Conservation (phyloP, 164 flowering plant genomes). For the Nymphaea thermarum region DNA sequence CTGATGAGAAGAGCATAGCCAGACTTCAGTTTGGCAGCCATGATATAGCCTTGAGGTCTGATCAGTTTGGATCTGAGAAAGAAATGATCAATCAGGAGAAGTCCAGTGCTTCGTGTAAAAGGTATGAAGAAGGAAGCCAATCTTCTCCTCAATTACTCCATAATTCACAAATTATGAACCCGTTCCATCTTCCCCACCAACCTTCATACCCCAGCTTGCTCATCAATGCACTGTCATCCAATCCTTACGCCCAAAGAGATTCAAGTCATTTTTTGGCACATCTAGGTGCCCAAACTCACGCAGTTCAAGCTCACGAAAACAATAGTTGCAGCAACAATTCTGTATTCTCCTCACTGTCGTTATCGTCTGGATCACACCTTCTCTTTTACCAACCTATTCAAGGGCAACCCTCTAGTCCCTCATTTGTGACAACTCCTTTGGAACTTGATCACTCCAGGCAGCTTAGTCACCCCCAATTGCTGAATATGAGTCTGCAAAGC, state of each 20-base stretch:
- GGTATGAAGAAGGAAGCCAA: conserved; percentile 16
- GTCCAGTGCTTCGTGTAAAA: conserved; percentile 19
- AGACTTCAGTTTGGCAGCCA: conserved; percentile 19
- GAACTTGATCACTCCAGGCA: neutral
- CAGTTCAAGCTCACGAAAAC: conserved; percentile 24
- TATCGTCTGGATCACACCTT: conserved; percentile 32
- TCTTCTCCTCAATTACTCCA: conserved; percentile 11
- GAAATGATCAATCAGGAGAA: conserved; percentile 5
- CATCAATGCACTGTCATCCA: conserved; percentile 22
- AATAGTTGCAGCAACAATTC: conserved; percentile 23
- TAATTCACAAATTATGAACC: conserved; percentile 15
- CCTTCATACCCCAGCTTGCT: conserved; percentile 20
- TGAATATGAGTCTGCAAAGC: neutral
- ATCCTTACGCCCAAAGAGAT: conserved; percentile 37
- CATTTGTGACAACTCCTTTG: neutral
- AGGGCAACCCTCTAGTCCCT: neutral
- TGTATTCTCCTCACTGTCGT: conserved; percentile 21
- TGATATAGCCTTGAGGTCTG: conserved; percentile 16
- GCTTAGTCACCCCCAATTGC: neutral
- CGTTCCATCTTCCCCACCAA: conserved; percentile 13
- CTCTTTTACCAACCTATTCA: conserved; percentile 9
- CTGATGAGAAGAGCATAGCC: conserved; percentile 11
- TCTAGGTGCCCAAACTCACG: conserved; percentile 18
- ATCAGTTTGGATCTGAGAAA: neutral
- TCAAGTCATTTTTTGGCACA: conserved; percentile 25